Conservation (phyloP, 2,329 filamentous ascomycete species). For the Cytospora paraplurivora region DNA sequence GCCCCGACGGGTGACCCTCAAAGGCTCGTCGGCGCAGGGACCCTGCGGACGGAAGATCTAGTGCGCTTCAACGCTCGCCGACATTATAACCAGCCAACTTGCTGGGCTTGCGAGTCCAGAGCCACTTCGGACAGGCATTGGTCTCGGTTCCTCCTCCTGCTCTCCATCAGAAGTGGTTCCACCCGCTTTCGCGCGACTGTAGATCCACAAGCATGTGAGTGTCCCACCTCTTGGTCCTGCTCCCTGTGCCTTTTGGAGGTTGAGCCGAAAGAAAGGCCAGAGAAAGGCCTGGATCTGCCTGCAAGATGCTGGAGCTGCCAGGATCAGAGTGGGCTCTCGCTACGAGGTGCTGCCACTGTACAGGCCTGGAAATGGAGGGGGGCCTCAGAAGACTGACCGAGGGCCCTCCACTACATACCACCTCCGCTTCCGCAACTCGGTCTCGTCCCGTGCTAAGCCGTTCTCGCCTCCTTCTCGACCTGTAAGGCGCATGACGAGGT, state of each 20-base stretch:
- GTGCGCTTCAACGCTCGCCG: conserved; percentile 23
- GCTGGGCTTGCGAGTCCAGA: conserved; percentile 8
- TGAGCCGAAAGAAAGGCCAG: conserved; percentile 30
- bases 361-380: conserved; percentile 25
- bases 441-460: conserved; percentile 18
- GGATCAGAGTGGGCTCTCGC: conserved; percentile 22
- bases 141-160: conserved; percentile 17
- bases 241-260: conserved; percentile 22
- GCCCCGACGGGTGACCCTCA: conserved; percentile 10
- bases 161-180: conserved; percentile 21
- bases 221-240: conserved; percentile 22
- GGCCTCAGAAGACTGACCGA: conserved; percentile 24
- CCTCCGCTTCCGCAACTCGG: conserved; percentile 25
- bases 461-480: conserved; percentile 1
- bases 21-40: conserved; percentile 12
- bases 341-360: conserved; percentile 20
- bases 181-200: conserved; percentile 27
- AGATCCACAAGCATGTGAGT: conserved; percentile 22
- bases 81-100: conserved; percentile 14
- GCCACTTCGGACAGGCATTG: conserved; percentile 11
- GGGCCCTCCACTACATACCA: conserved; percentile 21
- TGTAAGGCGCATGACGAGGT: conserved; percentile 1
- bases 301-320: conserved; percentile 23
- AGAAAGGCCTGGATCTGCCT: conserved; percentile 27
- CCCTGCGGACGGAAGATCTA: conserved; percentile 5